A percentile compares a stretch with the other conserved stretches of the same genome.
These are phyloP conservation scores for Aphanomyces euteiches DNA, from an alignment of 352 stramenopile species.

Conservation along the genomic window DNA sequence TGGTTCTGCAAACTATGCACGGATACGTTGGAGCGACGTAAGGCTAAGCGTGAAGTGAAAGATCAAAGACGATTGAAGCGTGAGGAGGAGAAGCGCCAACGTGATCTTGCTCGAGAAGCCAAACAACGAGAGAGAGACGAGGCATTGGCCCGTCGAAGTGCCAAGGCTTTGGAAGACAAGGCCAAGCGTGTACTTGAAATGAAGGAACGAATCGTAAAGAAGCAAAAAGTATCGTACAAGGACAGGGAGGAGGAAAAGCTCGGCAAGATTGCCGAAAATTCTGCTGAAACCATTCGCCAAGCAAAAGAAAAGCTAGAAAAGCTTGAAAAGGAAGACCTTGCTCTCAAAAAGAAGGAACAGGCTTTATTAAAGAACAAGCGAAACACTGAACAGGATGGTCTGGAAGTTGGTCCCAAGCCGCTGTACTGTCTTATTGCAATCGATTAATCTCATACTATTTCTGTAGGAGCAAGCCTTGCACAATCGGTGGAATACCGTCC, in stretches of 20 bases:
- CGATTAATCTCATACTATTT: neutral
- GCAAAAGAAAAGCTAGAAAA: conserved; percentile 83
- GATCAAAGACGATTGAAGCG: conserved; percentile 73
- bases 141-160: conserved; percentile 60
- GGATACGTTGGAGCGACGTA: conserved; percentile 74
- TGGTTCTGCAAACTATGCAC: conserved; percentile 85
- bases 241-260: conserved; percentile 86
- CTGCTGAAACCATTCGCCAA: conserved; percentile 66
- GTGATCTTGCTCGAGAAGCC: conserved; percentile 57
- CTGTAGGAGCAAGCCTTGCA: conserved; percentile 49
- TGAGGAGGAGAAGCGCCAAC: conserved; percentile 77
- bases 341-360: conserved; percentile 75
- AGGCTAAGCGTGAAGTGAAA: conserved; percentile 66
- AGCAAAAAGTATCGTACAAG: conserved; percentile 88
- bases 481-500: conserved; percentile 47
- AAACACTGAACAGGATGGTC: conserved; percentile 55
- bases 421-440: conserved; percentile 43
- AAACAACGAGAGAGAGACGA: conserved; percentile 73
- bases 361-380: conserved; percentile 65
- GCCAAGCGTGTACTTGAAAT: conserved; percentile 83
- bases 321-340: conserved; percentile 79
- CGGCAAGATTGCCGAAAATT: conserved; percentile 68
- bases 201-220: conserved; percentile 80
- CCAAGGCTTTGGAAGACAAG: conserved; percentile 78
- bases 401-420: conserved; percentile 50